phyloP scores from a whole-genome alignment of 257 asterid genomes.

The Scutellaria baicalensis region DNA sequence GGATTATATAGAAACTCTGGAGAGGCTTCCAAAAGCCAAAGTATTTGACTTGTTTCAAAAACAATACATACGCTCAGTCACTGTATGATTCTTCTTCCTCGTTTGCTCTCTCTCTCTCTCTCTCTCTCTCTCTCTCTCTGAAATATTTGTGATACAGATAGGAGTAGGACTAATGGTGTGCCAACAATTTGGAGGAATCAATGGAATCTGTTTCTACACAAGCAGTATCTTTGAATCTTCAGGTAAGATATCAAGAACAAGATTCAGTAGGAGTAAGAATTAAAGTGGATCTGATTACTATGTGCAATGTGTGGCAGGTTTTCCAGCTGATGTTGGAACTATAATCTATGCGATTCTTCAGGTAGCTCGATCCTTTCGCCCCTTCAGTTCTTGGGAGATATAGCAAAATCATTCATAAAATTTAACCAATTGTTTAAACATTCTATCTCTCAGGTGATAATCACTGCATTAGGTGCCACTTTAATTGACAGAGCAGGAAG shows the following conservation, averaged over 20 bases:
- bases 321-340: slow-evolving; percentile 82
- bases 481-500: slow-evolving; percentile 79
- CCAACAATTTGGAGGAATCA: slow-evolving; percentile 95
- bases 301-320: slow-evolving; percentile 36
- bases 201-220: slow-evolving; percentile 82
- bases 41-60: slow-evolving; percentile 66
- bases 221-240: slow-evolving; percentile 85
- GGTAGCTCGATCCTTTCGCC: slow-evolving; percentile 30
- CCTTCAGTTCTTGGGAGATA: background rate
- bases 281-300: background rate
- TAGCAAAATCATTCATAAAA: background rate
- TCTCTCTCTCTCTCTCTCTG: background rate
- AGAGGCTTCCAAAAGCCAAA: slow-evolving; percentile 71
- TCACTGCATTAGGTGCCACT: slow-evolving; percentile 70
- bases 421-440: background rate
- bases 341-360: slow-evolving; percentile 70
- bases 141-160: slow-evolving; percentile 33
- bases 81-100: slow-evolving; percentile 24
- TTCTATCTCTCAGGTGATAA: slow-evolving; percentile 40
- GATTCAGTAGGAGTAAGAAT: too few species aligned
- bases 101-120: background rate
- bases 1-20: slow-evolving; percentile 82
- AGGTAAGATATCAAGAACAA: slow-evolving; percentile 30
- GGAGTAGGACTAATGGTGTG: slow-evolving; percentile 94
- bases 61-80: slow-evolving; percentile 69